These are phyloP conservation scores for Termitomyces bulborhizus DNA, from an alignment of 768 basidiomycete genomes.

Conservation along the genomic window DNA sequence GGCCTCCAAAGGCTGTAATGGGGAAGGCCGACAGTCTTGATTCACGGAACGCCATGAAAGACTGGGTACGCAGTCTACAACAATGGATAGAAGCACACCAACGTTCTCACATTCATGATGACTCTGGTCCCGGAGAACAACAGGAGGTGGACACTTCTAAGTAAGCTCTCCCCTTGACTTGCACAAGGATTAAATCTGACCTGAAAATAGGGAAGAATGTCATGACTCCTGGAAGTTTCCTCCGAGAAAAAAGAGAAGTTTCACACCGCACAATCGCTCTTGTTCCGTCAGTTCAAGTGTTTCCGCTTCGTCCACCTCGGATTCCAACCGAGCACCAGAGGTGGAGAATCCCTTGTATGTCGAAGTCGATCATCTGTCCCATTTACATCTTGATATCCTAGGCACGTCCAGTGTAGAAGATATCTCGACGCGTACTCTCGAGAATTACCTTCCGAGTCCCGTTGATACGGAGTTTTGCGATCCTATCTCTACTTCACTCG, in stretches of 20 bases:
- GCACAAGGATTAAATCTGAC: constrained; percentile 5
- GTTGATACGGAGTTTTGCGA: constrained; percentile 47
- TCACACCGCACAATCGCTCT: constrained; percentile 49
- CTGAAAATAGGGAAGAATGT: constrained; percentile 28
- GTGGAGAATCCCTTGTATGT: constrained; percentile 13
- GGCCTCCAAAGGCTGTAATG: constrained; percentile 70
- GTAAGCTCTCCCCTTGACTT: constrained; percentile 20
- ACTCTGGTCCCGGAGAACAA: constrained; percentile 44
- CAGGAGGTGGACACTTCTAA: constrained; percentile 35
- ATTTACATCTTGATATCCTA: constrained; percentile 41
- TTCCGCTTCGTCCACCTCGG: constrained; percentile 43
- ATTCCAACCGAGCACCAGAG: constrained; percentile 25
- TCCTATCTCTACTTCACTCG: constrained; percentile 10
- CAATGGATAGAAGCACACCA: constrained; percentile 66
- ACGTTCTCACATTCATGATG: constrained; percentile 33
- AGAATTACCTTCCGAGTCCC: constrained; percentile 50
- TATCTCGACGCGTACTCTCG: constrained; percentile 46
- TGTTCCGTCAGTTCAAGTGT: constrained; percentile 57
- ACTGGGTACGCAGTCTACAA: constrained; percentile 70
- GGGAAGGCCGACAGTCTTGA: constrained; percentile 34
- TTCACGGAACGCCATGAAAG: constrained; percentile 49
- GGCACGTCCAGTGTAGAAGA: constrained; percentile 32
- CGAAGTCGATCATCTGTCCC: constrained; percentile 37
- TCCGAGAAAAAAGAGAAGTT: constrained; percentile 24
- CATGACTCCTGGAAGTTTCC: constrained; percentile 41